Base-by-base conservation (phyloP, 2,329 filamentous ascomycete species). In the Pseudocercospora ulei region DNA sequence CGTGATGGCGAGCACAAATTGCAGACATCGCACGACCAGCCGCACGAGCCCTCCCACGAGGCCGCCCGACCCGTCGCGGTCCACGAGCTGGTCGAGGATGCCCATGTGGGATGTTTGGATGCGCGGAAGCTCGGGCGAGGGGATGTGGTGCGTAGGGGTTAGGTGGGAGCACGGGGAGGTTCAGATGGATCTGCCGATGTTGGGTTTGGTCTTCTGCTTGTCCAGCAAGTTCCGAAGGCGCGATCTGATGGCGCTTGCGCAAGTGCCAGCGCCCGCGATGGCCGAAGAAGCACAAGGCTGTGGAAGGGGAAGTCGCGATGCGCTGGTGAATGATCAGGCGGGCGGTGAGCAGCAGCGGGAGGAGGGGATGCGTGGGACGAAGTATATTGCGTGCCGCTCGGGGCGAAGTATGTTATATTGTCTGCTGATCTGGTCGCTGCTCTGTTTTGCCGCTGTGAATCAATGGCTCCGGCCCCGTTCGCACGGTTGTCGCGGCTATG, bases 1-100 rank as follows among this genome's bases (percentile, higher is more conserved):
- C 1, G 80, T 73, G 41, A 93, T 63, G 8, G 77, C 83, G 48
- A 92, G 70, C 41, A 82, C 71, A 55, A 94, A 78, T 56, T 88
- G 82, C 44, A 79, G 63, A 59, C 87, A 69, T 57, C 87, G 81
- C n/a, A 86, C 63, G 48, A 71, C 49, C 14, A 70, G 64, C 56
- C 80, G 80, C 49, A 68, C 55, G 51, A 78, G 50, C 48, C 69
- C 58, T 31, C 65, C 66, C 26, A 42, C 7, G 8, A 57, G 27
- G 37, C 56, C 57, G 37, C 55, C 57, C 14, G 51, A 50, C 25
- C 39, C 39, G 37, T 37, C 38, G 38, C 44, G 46, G 39, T 46
- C 33, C 39, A 41, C 43, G 20, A 57, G 30, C 25, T 36, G 43
- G 46, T 57, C 53, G 36, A 55, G 29, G 40, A 54, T 42, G 36